Conservation (phyloP, 2,329 filamentous ascomycete genomes). For the Lachnellula hyalina region DNA sequence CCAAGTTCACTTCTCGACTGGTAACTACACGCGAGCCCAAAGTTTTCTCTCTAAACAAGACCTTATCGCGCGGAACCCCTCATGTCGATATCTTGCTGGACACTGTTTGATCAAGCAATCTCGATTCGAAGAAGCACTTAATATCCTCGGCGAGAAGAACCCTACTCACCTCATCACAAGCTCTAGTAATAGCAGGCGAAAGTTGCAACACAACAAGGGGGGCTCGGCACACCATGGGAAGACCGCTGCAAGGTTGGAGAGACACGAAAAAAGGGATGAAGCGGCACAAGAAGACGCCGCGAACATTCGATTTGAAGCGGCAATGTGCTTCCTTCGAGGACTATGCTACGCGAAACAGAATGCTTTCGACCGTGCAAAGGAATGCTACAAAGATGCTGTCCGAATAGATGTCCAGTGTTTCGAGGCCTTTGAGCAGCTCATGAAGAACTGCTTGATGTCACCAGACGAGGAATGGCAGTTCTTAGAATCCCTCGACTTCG, state of each 20-base stretch:
- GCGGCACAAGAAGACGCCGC: slow-evolving; percentile 56
- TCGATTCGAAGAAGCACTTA: slow-evolving; percentile 82
- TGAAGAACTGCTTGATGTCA: slow-evolving; percentile 89
- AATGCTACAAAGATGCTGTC: slow-evolving; percentile 97
- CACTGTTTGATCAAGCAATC: slow-evolving; percentile 93
- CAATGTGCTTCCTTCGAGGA: slow-evolving; percentile 93
- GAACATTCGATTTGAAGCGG: slow-evolving; percentile 83
- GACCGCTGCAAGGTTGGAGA: slow-evolving; percentile 29
- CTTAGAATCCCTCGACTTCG: slow-evolving; percentile 75
- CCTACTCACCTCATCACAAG: slow-evolving; percentile 80
- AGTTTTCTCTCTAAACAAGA: slow-evolving; percentile 80
- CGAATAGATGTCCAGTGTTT: slow-evolving; percentile 97
- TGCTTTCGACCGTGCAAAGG: slow-evolving; percentile 92
- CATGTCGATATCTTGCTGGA: slow-evolving; percentile 87
- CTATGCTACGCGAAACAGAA: slow-evolving; percentile 97
- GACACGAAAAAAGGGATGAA: slow-evolving; percentile 26
- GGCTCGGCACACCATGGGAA: slow-evolving; percentile 44
- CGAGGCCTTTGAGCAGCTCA: slow-evolving; percentile 95
- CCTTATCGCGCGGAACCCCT: slow-evolving; percentile 72
- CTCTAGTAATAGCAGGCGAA: slow-evolving; percentile 58
- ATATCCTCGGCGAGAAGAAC: slow-evolving; percentile 84
- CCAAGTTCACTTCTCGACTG: slow-evolving; percentile 94
- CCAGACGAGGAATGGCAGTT: slow-evolving; percentile 69
- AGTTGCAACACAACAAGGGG: slow-evolving; percentile 61
- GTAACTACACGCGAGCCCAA: slow-evolving; percentile 89